Evolutionary conservation across 1,139 yeast species (phyloP).

Genomic region (Debaryomyces udenii): DNA sequence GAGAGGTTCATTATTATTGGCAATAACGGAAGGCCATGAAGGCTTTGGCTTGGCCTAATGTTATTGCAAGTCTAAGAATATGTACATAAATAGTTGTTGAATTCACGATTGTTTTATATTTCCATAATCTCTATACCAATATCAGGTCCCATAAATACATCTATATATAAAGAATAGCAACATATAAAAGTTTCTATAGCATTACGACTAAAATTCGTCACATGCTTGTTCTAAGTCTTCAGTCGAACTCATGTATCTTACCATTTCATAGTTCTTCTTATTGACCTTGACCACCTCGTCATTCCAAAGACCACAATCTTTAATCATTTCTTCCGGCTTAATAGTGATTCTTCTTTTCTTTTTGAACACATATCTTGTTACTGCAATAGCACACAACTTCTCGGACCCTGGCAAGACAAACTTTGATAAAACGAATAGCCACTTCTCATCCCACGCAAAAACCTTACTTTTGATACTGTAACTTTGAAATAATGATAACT

Average conservation of each 20-base stretch:
- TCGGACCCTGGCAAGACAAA: constrained; percentile 50
- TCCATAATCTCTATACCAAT: too few species aligned
- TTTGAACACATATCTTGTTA: constrained; percentile 78
- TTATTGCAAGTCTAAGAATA: not conserved
- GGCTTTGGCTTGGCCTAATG: constrained; percentile 84
- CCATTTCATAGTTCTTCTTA: constrained; percentile 30
- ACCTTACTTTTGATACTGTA: constrained; percentile 62
- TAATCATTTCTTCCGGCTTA: constrained; percentile 60
- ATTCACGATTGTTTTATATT: too few species aligned
- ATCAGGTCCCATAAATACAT: too few species aligned
- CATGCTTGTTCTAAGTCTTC: constrained; percentile 32
- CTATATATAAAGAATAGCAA: too few species aligned
- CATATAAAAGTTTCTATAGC: too few species aligned
- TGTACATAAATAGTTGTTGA: not conserved
- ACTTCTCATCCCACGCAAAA: constrained; percentile 84
- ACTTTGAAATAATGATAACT: constrained; percentile 65
- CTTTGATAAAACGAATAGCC: constrained; percentile 74
- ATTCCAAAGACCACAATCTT: constrained; percentile 57
- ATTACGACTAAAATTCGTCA: constrained; percentile 8
- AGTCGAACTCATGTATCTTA: constrained; percentile 32
- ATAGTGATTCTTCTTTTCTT: constrained; percentile 75
- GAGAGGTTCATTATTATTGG: constrained; percentile 77
- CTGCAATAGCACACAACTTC: constrained; percentile 58
- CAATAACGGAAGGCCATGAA: constrained; percentile 93
- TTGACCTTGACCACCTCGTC: constrained; percentile 52